Evolutionary conservation across 2,329 filamentous ascomycete genomes (phyloP), one percentile per base, ranked within the genome.

Genomic region (Karstenula rhodostoma): DNA sequence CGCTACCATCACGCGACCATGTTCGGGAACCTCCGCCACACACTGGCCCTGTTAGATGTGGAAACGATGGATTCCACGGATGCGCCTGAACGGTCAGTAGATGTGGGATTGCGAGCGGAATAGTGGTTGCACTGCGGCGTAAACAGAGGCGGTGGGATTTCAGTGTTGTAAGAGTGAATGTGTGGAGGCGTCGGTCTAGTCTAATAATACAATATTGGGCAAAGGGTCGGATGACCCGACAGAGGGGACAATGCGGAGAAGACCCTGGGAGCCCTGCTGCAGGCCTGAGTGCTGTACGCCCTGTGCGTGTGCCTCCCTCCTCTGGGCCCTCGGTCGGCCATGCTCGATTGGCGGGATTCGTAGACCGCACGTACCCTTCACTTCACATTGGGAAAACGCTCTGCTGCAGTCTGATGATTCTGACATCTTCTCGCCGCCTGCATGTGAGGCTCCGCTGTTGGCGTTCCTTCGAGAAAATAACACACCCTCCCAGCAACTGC

Each of bases 221-320:
- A 9, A 44, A 33, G 23, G 46, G 60, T 65, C 70, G 63, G 66
- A 68, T 72, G 72, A 73, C 71, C 72, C 73, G 67, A 61, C 61
- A 66, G 65, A 63, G 61, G 67, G 71, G 72, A 63, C 69, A 67
- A 67, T 65, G 70, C 69, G 71, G 73, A 73, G 73, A 73, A 74
- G 69, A 65, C 69, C 63, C 69, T 62, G 58, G 60, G 53, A 59
- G 60, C 57, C 68, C 63, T 66, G 68, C 66, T 48, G 63, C 64
- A 66, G 59, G 62, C 57, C 47, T 60, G 63, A 59, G 62, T 67
- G 61, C 63, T 47, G 13, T 60, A 63, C 60, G 66, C 61, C 59
- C 61, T 67, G 67, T 68, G 67, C 67, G 57, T 53, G 56, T 57
- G 44, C 54, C 17, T 50, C 35, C 35, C 57, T 53, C 50, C 25